These are phyloP conservation scores for Volvox africanus DNA, from an alignment of 139 green algal genomes.

Conservation along the genomic window DNA sequence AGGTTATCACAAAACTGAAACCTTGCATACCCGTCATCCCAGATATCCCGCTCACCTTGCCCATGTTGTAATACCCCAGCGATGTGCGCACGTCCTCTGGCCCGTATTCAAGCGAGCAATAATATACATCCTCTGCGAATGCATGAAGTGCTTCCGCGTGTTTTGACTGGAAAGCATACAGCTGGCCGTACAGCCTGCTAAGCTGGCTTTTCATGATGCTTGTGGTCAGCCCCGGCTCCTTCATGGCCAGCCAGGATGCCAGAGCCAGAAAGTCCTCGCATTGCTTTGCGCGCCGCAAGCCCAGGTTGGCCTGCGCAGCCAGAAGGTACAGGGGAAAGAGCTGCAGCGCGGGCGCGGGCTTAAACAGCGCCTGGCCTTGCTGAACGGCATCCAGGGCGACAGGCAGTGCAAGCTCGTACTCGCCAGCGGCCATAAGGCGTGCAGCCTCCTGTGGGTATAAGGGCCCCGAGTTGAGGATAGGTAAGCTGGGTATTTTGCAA, in stretches of 20 bases:
- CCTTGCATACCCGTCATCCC: no score
- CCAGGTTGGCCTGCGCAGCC: conserved; percentile 83
- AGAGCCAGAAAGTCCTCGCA: conserved; percentile 87
- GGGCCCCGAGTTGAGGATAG: no score
- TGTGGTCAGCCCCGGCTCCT: conserved; percentile 77
- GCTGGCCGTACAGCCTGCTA: conserved; percentile 83
- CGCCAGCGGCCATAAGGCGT: conserved; percentile 79
- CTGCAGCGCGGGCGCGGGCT: conserved; percentile 79
- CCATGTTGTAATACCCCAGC: conserved; percentile 90
- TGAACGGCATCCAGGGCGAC: conserved; percentile 82
- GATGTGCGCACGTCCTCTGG: conserved; percentile 79
- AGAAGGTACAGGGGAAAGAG: conserved; percentile 89
- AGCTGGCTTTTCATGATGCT: conserved; percentile 86
- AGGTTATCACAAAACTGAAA: no score
- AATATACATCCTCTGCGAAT: conserved; percentile 88
- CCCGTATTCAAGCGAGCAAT: conserved; percentile 84
- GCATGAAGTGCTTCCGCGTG: conserved; percentile 66
- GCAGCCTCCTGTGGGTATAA: conserved; percentile 74
- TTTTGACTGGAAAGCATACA: conserved; percentile 79
- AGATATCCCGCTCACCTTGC: conserved; percentile 58
- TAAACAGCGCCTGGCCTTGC: conserved; percentile 85
- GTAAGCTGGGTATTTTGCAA: no score
- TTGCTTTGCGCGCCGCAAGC: conserved; percentile 74
- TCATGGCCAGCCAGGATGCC: conserved; percentile 82
- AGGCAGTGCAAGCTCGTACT: conserved; percentile 85